Conservation (phyloP, 2,329 filamentous ascomycete genomes). For the Eutypella sp. region DNA sequence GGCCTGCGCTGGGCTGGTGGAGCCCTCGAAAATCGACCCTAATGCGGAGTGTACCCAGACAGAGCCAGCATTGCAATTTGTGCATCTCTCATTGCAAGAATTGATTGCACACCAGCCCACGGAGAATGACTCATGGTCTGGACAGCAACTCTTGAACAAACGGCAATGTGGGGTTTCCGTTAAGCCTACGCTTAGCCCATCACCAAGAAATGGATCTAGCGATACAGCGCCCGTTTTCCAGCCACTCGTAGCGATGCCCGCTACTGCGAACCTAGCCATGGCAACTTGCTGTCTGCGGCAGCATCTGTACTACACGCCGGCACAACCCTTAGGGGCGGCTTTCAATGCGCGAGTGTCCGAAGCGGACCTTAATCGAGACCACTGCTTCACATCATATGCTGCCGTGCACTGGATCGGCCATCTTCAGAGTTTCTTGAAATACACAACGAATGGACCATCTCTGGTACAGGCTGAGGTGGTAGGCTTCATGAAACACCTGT, state of each 20-base stretch:
- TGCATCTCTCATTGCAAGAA: neutral
- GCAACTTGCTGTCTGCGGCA: neutral
- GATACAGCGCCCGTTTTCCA: neutral
- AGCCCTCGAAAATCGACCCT: neutral
- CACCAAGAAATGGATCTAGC: neutral
- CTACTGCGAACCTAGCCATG: neutral
- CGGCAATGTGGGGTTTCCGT: no score
- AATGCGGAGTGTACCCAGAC: neutral
- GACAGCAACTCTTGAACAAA: neutral
- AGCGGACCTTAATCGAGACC: neutral
- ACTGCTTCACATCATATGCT: neutral
- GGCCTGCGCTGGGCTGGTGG: constrained; percentile 1
- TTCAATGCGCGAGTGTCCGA: neutral
- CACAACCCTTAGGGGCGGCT: neutral
- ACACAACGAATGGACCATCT: neutral
- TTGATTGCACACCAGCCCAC: neutral
- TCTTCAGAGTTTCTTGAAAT: neutral
- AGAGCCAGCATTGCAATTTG: neutral
- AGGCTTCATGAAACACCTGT: neutral
- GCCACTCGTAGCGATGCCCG: neutral
- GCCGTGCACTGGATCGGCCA: neutral
- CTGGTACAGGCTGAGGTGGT: neutral
- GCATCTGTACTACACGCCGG: neutral
- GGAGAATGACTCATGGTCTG: neutral
- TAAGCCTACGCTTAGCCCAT: no score